These are phyloP conservation scores for Stephania cephalantha DNA, from an alignment of 164 flowering plant species.

Conservation along the genomic window DNA sequence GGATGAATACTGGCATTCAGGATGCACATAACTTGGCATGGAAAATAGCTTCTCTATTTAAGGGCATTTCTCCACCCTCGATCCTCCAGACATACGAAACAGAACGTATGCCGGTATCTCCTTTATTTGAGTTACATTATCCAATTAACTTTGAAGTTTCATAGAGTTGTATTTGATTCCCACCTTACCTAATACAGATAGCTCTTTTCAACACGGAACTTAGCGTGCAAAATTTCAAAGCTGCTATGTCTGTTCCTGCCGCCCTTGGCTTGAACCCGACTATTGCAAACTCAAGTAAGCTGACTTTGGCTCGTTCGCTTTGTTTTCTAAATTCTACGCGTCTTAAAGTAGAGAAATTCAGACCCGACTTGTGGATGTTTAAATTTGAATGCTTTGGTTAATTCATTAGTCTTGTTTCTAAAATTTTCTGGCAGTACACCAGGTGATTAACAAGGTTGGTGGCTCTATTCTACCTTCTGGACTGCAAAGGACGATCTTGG, in stretches of 20 bases:
- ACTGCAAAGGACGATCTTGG: slow-evolving; percentile 63
- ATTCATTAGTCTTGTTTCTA: slow-evolving; percentile 3
- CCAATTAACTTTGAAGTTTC: background rate
- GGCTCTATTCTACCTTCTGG: slow-evolving; percentile 72
- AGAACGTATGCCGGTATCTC: slow-evolving; percentile 78
- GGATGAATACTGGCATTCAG: slow-evolving; percentile 98
- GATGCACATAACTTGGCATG: slow-evolving; percentile 98
- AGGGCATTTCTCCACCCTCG: slow-evolving; percentile 63
- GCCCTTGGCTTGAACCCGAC: slow-evolving; percentile 92
- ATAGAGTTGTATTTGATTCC: slow-evolving; percentile 7
- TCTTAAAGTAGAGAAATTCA: background rate
- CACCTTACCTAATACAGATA: slow-evolving; percentile 35
- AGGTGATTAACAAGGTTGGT: slow-evolving; percentile 41
- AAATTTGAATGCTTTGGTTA: background rate
- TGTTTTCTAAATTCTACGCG: background rate
- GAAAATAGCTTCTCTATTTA: slow-evolving; percentile 71
- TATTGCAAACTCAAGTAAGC: slow-evolving; percentile 75
- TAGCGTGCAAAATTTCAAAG: slow-evolving; percentile 82
- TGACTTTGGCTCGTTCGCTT: background rate
- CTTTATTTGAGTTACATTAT: slow-evolving; percentile 8
- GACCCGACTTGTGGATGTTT: background rate
- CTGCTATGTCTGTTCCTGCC: slow-evolving; percentile 93
- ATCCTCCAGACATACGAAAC: slow-evolving; percentile 67
- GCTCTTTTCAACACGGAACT: slow-evolving; percentile 76
- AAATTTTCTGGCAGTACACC: slow-evolving; percentile 51